Percentiles rank a stretch among this genome's conserved stretches.
Evolutionary conservation across 2,329 filamentous ascomycete species (phyloP).

Genomic region (Lachnellula cervina): DNA sequence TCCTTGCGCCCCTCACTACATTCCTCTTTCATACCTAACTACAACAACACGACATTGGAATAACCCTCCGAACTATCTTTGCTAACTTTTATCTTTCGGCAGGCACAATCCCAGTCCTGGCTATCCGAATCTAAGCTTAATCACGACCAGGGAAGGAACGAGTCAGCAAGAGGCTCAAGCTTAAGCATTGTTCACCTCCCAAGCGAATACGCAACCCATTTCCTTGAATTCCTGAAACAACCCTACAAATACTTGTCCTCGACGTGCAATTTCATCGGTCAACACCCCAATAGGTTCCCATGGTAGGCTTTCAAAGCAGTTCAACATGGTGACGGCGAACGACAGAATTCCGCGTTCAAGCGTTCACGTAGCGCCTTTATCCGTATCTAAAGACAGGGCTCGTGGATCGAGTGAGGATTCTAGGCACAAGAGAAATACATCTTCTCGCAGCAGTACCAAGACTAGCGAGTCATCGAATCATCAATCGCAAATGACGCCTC

Average conservation of each 20-base stretch:
- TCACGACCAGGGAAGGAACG: slow-evolving; percentile 7
- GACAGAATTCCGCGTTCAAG: slow-evolving; percentile 43
- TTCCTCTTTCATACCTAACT: slow-evolving; percentile 18
- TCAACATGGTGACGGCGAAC: slow-evolving; percentile 31
- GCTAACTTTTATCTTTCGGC: slow-evolving; percentile 11
- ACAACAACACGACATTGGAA: slow-evolving; percentile 12
- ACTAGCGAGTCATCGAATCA: slow-evolving; percentile 23
- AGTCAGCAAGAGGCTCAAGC: neutral
- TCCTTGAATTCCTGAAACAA: neutral
- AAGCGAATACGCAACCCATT: neutral
- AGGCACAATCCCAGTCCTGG: slow-evolving; percentile 6
- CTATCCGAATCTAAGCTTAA: neutral
- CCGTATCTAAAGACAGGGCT: slow-evolving; percentile 43
- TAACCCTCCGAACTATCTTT: slow-evolving; percentile 5
- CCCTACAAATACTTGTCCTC: neutral
- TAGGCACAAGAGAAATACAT: slow-evolving; percentile 40
- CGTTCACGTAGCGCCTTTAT: slow-evolving; percentile 56
- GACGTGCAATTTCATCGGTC: neutral
- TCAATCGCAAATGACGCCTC: slow-evolving; percentile 64
- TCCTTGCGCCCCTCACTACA: slow-evolving; percentile 21
- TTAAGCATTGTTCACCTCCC: neutral
- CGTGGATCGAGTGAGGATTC: slow-evolving; percentile 31
- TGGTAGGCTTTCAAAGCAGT: slow-evolving; percentile 23
- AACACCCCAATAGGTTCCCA: slow-evolving; percentile 12
- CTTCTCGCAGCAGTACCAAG: slow-evolving; percentile 31